These are phyloP conservation scores for Verbena officinalis DNA, from an alignment of 257 asterid genomes.

Conservation along the genomic window DNA sequence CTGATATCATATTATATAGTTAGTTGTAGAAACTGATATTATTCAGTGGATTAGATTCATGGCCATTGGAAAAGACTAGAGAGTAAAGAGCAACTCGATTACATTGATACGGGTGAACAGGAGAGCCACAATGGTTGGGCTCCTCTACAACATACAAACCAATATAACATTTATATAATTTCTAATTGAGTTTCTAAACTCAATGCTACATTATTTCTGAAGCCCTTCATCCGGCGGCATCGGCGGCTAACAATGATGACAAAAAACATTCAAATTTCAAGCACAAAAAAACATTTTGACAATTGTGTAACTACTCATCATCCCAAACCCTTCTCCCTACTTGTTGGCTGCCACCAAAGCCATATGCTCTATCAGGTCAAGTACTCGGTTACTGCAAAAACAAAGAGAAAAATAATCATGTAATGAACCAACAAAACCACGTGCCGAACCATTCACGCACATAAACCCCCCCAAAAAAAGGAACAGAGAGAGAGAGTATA, in stretches of 20 bases:
- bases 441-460: neutral
- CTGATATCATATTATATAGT: too few relatives aligned
- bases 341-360: constrained; percentile 63
- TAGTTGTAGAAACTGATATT: too few relatives aligned
- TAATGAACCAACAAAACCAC: neutral
- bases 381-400: constrained; percentile 63
- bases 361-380: constrained; percentile 77
- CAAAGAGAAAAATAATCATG: neutral
- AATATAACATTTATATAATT: neutral
- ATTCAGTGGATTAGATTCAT: too few relatives aligned
- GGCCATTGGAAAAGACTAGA: too few relatives aligned
- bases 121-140: neutral
- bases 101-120: too few relatives aligned
- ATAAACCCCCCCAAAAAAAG: too few relatives aligned
- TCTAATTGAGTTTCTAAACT: constrained; percentile 11
- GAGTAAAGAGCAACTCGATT: too few relatives aligned
- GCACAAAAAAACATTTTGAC: neutral
- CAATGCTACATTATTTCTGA: constrained; percentile 9
- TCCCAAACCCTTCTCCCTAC: too few relatives aligned
- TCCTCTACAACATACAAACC: neutral
- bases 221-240: neutral
- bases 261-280: neutral
- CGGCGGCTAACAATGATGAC: neutral
- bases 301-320: neutral
- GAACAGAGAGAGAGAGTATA: constrained; percentile 23